Conservation (phyloP, 202 grass and related monocot genomes). For the Digitaria exilis region DNA sequence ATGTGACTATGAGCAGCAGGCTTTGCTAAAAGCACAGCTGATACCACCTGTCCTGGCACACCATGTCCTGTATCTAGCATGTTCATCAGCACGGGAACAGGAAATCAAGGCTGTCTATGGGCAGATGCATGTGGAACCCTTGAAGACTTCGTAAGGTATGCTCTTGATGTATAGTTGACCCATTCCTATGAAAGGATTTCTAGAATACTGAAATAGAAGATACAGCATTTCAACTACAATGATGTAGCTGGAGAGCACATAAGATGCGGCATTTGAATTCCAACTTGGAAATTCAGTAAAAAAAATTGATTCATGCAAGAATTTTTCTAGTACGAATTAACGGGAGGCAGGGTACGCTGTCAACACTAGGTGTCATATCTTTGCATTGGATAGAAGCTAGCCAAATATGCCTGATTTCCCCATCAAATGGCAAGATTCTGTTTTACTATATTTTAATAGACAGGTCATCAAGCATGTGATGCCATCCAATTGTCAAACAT, state of each 20-base stretch:
- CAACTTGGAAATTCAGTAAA: background rate
- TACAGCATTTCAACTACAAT: background rate
- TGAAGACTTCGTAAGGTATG: conserved; percentile 32
- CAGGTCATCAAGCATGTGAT: conserved; percentile 42
- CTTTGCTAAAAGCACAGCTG: conserved; percentile 43
- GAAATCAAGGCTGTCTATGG: conserved; percentile 55
- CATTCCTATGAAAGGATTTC: conserved; percentile 12
- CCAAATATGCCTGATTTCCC: conserved; percentile 28
- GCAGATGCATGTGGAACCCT: conserved; percentile 50
- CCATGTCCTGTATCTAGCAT: conserved; percentile 45
- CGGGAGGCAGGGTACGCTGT: background rate
- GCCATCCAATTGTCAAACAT: conserved; percentile 36
- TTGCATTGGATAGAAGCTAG: conserved; percentile 11
- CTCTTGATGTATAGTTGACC: conserved; percentile 35
- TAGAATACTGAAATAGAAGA: background rate
- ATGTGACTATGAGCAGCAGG: conserved; percentile 47
- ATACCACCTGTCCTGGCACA: conserved; percentile 45
- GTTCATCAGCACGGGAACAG: conserved; percentile 46
- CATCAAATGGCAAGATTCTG: conserved; percentile 45
- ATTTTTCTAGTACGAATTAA: background rate
- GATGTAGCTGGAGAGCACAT: background rate
- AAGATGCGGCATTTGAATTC: conserved; percentile 16
- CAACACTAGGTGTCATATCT: conserved; percentile 12
- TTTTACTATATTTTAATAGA: conserved; percentile 39
- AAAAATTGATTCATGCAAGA: background rate